Evolutionary conservation across 2,329 filamentous ascomycete species (phyloP).

Genomic region (Pseudopithomyces chartarum): DNA sequence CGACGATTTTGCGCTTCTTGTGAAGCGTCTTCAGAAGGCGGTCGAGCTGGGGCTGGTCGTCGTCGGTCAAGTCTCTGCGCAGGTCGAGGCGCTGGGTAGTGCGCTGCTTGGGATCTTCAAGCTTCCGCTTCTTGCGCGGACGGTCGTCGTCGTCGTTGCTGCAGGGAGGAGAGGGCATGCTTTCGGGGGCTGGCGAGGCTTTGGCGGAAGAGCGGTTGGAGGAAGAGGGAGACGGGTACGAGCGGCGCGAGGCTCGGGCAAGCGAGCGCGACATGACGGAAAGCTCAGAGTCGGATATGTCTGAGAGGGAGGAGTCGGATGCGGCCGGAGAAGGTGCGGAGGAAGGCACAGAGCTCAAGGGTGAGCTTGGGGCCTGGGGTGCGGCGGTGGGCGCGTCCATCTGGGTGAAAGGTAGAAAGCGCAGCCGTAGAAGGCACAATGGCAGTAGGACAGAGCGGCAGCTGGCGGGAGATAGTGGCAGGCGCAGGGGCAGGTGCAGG

Average conservation of each 20-base stretch:
- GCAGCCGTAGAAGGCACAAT: constrained; percentile 4
- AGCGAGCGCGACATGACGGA: constrained; percentile 38
- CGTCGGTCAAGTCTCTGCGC: constrained; percentile 57
- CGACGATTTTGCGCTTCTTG: constrained; percentile 94
- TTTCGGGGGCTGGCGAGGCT: constrained; percentile 53
- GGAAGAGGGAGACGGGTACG: constrained; percentile 48
- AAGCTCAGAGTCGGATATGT: constrained; percentile 30
- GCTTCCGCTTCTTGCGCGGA: constrained; percentile 76
- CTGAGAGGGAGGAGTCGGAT: constrained; percentile 38
- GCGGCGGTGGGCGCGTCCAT: constrained; percentile 4
- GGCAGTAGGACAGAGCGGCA: neutral
- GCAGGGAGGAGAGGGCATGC: constrained; percentile 49
- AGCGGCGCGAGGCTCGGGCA: constrained; percentile 22
- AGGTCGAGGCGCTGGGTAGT: constrained; percentile 85
- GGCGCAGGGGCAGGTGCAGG: neutral
- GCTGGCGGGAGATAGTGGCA: neutral
- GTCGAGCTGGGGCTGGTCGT: constrained; percentile 67
- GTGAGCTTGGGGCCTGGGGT: constrained; percentile 40
- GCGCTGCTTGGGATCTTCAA: constrained; percentile 63
- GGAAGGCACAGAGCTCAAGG: constrained; percentile 46
- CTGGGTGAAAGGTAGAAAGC: constrained; percentile 3
- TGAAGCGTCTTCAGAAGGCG: constrained; percentile 75
- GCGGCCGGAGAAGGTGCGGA: constrained; percentile 38
- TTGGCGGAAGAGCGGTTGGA: constrained; percentile 53
- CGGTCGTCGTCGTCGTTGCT: constrained; percentile 67